Percentiles rank a stretch among this genome's conserved stretches.
phyloP scores from a whole-genome alignment of 768 basidiomycete genomes.

The Leccinum variicolor region DNA sequence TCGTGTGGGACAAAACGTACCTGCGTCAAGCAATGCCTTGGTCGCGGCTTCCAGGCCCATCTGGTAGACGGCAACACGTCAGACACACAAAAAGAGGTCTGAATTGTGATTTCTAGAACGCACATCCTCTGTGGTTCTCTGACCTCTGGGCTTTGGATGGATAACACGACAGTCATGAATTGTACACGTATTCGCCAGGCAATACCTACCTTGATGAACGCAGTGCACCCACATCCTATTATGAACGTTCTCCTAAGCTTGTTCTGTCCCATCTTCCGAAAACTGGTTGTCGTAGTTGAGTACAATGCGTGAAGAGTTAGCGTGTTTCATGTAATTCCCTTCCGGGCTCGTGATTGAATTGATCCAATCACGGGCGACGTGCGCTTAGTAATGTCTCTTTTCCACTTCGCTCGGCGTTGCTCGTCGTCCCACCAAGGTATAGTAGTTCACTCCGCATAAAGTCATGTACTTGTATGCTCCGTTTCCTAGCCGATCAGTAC shows the following conservation, averaged over 20 bases:
- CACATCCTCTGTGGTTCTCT: constrained; percentile 70
- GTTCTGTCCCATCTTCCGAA: constrained; percentile 1
- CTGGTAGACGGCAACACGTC: constrained; percentile 32
- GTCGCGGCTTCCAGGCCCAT: constrained; percentile 88
- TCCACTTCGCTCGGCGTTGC: too few relatives aligned
- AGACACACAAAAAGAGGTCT: neutral
- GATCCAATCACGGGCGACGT: too few relatives aligned
- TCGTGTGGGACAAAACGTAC: constrained; percentile 31
- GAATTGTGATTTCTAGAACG: constrained; percentile 12
- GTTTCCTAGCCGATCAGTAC: too few relatives aligned
- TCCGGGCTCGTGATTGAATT: too few relatives aligned
- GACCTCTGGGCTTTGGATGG: constrained; percentile 54
- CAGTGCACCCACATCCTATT: constrained; percentile 19
- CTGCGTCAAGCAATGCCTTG: constrained; percentile 84
- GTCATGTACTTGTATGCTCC: too few relatives aligned
- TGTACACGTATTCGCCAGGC: neutral
- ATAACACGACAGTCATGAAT: neutral
- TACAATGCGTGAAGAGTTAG: too few relatives aligned
- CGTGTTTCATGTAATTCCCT: too few relatives aligned
- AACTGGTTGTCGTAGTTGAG: neutral
- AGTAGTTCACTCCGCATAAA: too few relatives aligned
- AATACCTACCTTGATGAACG: constrained; percentile 20
- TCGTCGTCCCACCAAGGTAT: too few relatives aligned
- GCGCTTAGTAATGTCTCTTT: too few relatives aligned
- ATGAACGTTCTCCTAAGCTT: constrained; percentile 16